These are phyloP conservation scores for Calonectria pseudoturangicola DNA, from an alignment of 2,329 filamentous ascomycete genomes.

Conservation along the genomic window DNA sequence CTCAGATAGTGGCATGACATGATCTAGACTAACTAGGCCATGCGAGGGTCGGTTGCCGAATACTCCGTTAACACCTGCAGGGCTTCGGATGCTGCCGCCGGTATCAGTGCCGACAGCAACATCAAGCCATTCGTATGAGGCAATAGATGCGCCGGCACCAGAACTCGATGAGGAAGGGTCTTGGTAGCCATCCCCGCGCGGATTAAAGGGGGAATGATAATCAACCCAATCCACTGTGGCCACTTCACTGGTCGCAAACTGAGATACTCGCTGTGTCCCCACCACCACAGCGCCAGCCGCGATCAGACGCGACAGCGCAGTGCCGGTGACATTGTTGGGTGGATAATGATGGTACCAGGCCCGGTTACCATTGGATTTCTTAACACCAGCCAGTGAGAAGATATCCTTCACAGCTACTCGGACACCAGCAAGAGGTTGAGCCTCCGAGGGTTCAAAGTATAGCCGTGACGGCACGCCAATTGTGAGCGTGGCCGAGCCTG, in stretches of 20 bases:
- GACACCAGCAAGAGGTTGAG: conserved; percentile 12
- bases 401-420: conserved; percentile 38
- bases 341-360: conserved; percentile 27
- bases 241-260: conserved; percentile 37
- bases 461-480: conserved; percentile 19
- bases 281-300: conserved; percentile 23
- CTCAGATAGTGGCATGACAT: conserved; percentile 64
- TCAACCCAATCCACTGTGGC: conserved; percentile 52
- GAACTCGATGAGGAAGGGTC: conserved; percentile 67
- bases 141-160: conserved; percentile 62
- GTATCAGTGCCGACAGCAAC: conserved; percentile 45
- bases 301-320: conserved; percentile 31
- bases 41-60: conserved; percentile 66
- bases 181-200: conserved; percentile 68
- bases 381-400: conserved; percentile 29
- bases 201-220: conserved; percentile 65
- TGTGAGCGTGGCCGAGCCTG: conserved; percentile 17
- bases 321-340: background rate
- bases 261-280: conserved; percentile 33
- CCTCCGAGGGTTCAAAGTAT: conserved; percentile 17
- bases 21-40: conserved; percentile 62
- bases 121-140: conserved; percentile 67
- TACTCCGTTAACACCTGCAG: conserved; percentile 63
- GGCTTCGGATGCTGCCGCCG: conserved; percentile 63
- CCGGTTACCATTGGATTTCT: conserved; percentile 23